Conservation (phyloP, 306 rosid species). For the Amphicarpaea edgeworthii region DNA sequence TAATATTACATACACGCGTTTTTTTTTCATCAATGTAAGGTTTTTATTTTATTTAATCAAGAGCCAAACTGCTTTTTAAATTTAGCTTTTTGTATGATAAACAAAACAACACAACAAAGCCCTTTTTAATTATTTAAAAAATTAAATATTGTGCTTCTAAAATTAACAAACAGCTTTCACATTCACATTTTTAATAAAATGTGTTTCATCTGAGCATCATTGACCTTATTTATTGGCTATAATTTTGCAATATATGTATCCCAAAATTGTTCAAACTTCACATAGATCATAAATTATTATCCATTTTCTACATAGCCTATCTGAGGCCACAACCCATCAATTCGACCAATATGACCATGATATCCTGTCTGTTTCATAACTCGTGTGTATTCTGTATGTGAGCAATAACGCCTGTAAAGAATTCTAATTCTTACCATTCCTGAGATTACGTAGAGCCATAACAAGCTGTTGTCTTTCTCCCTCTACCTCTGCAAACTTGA, state of each 20-base stretch:
- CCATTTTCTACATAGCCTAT: slow-evolving; percentile 25
- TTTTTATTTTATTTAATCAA: neutral
- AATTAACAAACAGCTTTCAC: neutral
- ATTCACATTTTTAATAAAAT: slow-evolving; percentile 35
- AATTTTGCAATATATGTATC: slow-evolving; percentile 21
- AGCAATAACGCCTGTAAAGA: slow-evolving; percentile 42
- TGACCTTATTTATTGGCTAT: slow-evolving; percentile 12
- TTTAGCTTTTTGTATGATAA: neutral
- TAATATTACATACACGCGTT: neutral
- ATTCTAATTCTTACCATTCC: slow-evolving; percentile 71
- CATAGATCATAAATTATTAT: slow-evolving; percentile 3
- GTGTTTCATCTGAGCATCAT: slow-evolving; percentile 6
- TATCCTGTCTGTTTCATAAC: slow-evolving; percentile 43
- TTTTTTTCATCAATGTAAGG: neutral
- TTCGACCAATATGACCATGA: slow-evolving; percentile 38
- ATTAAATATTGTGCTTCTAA: neutral
- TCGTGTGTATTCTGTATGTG: slow-evolving; percentile 32
- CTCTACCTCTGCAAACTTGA: slow-evolving; percentile 95
- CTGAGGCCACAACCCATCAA: slow-evolving; percentile 23
- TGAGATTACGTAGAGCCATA: slow-evolving; percentile 90
- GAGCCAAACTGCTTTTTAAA: slow-evolving; percentile 9
- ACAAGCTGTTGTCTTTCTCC: slow-evolving; percentile 98
- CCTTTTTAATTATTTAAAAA: slow-evolving; percentile 8
- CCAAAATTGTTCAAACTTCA: slow-evolving; percentile 33
- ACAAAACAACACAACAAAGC: neutral